These are phyloP conservation scores for Aspergillus sclerotiicarbonarius DNA, from an alignment of 495 filamentous ascomycete genomes.

Conservation along the genomic window DNA sequence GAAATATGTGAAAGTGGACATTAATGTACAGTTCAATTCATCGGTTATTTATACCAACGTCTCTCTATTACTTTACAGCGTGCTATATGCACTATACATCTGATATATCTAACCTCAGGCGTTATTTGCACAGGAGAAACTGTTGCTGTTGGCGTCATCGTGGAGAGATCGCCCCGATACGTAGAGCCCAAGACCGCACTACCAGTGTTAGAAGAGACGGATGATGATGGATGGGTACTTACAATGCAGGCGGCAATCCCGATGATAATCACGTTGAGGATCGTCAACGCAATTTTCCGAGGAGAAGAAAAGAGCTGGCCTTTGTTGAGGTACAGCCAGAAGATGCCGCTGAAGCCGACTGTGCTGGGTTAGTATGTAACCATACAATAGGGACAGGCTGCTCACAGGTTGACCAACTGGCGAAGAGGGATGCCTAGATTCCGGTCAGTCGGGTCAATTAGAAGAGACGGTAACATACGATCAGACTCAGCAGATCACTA, in stretches of 20 bases:
- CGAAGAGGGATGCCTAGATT: constrained; percentile 31
- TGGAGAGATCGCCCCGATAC: constrained; percentile 38
- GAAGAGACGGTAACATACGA: constrained; percentile 16
- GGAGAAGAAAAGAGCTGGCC: constrained; percentile 42
- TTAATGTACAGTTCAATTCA: background rate
- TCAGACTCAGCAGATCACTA: constrained; percentile 53
- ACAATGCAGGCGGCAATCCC: constrained; percentile 44
- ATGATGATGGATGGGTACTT: constrained; percentile 18
- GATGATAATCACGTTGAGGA: constrained; percentile 51
- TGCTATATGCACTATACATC: background rate
- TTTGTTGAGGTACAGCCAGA: constrained; percentile 50
- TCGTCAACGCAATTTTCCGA: constrained; percentile 45
- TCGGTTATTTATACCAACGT: no score
- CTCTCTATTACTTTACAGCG: background rate
- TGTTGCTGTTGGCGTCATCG: constrained; percentile 25
- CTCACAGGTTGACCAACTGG: constrained; percentile 42
- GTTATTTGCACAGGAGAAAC: constrained; percentile 35
- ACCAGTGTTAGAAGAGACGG: background rate
- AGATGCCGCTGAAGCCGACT: constrained; percentile 37
- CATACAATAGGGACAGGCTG: background rate
- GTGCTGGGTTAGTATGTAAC: constrained; percentile 6
- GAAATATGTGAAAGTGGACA: background rate
- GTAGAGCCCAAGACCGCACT: constrained; percentile 40
- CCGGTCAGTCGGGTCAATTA: constrained; percentile 11
- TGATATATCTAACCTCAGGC: constrained; percentile 7